A percentile compares a stretch with the other conserved stretches of the same genome.
Evolutionary conservation across 805 yeast species (phyloP).

Genomic region (Zygosaccharomyces bisporus): DNA sequence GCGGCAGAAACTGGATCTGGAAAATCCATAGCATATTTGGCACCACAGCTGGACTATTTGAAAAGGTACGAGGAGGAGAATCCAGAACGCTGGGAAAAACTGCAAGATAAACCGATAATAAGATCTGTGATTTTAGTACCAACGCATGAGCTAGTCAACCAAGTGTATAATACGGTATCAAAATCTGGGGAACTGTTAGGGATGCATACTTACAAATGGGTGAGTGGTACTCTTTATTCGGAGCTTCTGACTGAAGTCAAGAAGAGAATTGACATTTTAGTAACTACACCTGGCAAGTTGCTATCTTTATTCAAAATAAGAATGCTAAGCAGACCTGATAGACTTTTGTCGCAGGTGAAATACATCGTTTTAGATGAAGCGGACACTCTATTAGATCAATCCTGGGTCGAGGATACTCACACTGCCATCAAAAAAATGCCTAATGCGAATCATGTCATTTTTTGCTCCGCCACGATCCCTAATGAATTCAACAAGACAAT

Average conservation of each 20-base stretch:
- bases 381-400: conserved; percentile 81
- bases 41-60: conserved; percentile 67
- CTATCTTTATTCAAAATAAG: conserved; percentile 35
- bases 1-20: conserved; percentile 99
- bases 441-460: conserved; percentile 57
- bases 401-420: conserved; percentile 67
- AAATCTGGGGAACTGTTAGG: conserved; percentile 37
- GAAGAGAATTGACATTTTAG: conserved; percentile 66
- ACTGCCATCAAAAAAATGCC: conserved; percentile 48
- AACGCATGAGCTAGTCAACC: conserved; percentile 82
- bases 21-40: conserved; percentile 87
- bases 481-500: conserved; percentile 64
- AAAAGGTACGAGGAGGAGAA: conserved; percentile 49
- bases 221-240: conserved; percentile 51
- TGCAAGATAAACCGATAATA: conserved; percentile 43
- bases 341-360: conserved; percentile 44
- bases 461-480: conserved; percentile 91
- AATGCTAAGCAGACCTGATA: conserved; percentile 39
- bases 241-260: conserved; percentile 47
- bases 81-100: conserved; percentile 37
- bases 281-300: conserved; percentile 83
- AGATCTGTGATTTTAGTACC: conserved; percentile 80
- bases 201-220: conserved; percentile 56
- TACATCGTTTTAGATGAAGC: conserved; percentile 88
- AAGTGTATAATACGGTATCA: conserved; percentile 51